Percentiles rank a stretch among this genome's conserved stretches.
Evolutionary conservation across 805 yeast species (phyloP).

Genomic region (Hanseniaspora valbyensis): DNA sequence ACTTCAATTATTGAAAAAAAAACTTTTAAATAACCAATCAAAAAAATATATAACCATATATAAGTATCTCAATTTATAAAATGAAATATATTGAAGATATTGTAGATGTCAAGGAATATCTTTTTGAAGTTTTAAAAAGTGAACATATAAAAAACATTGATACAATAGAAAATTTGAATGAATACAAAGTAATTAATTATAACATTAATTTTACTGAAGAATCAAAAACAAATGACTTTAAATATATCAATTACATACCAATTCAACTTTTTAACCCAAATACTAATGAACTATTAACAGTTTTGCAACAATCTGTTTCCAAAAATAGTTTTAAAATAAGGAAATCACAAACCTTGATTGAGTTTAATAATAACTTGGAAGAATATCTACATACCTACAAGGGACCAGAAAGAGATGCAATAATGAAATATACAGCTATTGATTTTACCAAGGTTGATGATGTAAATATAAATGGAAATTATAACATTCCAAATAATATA

Average conservation of each 20-base stretch:
- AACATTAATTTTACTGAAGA: background rate
- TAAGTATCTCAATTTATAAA: too few relatives aligned
- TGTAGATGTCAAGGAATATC: background rate
- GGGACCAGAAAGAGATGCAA: constrained; percentile 13
- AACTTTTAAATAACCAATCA: too few relatives aligned
- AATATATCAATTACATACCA: constrained; percentile 12
- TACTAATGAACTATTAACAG: constrained; percentile 3
- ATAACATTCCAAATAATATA: constrained; percentile 10
- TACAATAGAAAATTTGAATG: background rate
- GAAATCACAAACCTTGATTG: constrained; percentile 9
- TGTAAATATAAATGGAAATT: background rate
- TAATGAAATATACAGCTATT: constrained; percentile 8
- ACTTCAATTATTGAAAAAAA: too few relatives aligned
- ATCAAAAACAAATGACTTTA: background rate
- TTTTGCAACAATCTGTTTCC: constrained; percentile 7
- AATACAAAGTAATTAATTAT: constrained; percentile 1
- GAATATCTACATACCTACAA: constrained; percentile 3
- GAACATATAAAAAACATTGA: constrained; percentile 10
- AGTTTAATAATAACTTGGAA: background rate
- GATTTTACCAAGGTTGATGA: background rate
- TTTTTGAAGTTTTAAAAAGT: background rate
- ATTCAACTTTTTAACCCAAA: background rate
- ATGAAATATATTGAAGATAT: background rate
- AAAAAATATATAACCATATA: background rate
- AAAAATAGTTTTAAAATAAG: constrained; percentile 10